Evolutionary conservation across 257 asterid species (phyloP).

Genomic region (Rehmannia glutinosa): DNA sequence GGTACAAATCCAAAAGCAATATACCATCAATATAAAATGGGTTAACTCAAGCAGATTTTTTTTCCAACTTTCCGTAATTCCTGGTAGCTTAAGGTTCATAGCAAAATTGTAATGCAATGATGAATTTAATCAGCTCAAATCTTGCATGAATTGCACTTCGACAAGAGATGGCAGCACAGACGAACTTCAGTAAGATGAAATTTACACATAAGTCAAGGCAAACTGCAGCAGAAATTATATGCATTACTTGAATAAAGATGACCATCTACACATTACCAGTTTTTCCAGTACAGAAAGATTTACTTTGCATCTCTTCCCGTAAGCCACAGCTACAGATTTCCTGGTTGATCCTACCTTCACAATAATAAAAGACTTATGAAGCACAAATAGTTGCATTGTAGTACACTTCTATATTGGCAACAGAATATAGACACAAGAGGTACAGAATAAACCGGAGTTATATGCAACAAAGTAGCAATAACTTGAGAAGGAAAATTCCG

Average conservation of each 20-base stretch:
- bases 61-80: neutral
- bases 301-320: constrained; percentile 80
- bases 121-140: neutral
- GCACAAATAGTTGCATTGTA: constrained; percentile 17
- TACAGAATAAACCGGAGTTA: neutral
- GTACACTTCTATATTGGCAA: neutral
- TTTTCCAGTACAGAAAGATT: constrained; percentile 71
- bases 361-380: constrained; percentile 15
- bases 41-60: neutral
- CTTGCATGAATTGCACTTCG: neutral
- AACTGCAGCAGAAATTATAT: neutral
- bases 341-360: constrained; percentile 87
- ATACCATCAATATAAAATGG: neutral
- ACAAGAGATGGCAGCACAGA: too few species aligned
- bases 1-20: neutral
- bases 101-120: neutral
- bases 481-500: neutral
- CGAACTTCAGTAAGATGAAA: constrained; percentile 7
- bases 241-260: neutral
- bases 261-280: constrained; percentile 44
- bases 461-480: neutral
- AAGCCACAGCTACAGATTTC: constrained; percentile 76
- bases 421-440: neutral
- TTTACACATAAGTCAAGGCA: neutral
- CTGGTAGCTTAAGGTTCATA: neutral